phyloP scores from a whole-genome alignment of 257 asterid species.

The Lycium ferocissimum region DNA sequence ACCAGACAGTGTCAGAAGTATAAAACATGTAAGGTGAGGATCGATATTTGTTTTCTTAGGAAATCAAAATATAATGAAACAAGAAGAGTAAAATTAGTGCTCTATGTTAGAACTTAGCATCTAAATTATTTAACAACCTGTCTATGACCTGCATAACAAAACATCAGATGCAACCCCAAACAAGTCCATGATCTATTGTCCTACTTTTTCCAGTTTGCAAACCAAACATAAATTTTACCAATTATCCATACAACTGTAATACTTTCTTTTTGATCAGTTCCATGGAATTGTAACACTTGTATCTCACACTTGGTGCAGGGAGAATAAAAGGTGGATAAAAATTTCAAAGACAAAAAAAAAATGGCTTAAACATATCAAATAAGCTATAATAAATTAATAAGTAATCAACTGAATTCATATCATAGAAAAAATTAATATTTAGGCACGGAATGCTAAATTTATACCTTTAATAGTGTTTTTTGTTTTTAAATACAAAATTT shows the following conservation, averaged over 20 bases:
- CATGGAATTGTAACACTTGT: neutral
- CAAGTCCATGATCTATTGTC: neutral
- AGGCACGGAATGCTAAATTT: no score
- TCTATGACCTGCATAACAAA: neutral
- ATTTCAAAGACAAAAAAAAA: no score
- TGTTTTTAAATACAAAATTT: no score
- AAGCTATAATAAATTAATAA: no score
- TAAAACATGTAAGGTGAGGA: conserved; percentile 13
- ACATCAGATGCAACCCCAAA: neutral
- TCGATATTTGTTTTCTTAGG: neutral
- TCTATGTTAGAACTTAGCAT: neutral
- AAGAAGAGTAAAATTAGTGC: neutral
- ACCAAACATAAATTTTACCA: no score
- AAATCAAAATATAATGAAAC: neutral
- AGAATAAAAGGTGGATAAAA: no score
- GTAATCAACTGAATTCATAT: no score
- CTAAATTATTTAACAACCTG: neutral
- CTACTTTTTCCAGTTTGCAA: neutral
- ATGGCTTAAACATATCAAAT: no score
- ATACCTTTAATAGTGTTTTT: no score
- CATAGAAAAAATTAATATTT: no score
- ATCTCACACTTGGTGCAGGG: neutral
- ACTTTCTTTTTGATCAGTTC: no score
- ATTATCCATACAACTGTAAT: neutral
- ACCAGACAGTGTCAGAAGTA: neutral